Conservation (phyloP, 495 filamentous ascomycete species). For the Articulospora tetracladia region DNA sequence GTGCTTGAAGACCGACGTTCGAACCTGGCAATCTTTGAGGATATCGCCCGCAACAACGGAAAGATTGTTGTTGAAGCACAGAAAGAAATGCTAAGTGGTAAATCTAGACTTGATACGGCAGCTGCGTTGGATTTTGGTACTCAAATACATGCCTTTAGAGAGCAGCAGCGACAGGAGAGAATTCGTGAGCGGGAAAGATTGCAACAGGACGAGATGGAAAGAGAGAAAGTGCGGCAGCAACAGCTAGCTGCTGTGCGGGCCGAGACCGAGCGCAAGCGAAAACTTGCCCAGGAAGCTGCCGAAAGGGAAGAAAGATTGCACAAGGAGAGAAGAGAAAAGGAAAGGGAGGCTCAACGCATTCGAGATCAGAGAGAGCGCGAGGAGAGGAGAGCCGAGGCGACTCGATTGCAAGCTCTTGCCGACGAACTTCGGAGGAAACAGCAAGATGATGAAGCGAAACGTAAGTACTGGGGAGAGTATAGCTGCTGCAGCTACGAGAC, state of each 20-base stretch:
- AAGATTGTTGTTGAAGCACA: neutral
- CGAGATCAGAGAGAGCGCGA: neutral
- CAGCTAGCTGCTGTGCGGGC: neutral
- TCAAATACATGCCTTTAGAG: neutral
- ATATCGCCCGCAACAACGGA: neutral
- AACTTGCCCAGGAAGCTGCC: neutral
- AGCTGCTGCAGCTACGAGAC: neutral
- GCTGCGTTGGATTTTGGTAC: neutral
- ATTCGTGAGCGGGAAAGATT: neutral
- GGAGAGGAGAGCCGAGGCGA: neutral
- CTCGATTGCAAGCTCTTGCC: neutral
- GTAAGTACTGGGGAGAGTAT: neutral
- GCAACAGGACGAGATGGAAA: neutral
- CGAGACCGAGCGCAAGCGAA: neutral
- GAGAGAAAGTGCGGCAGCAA: neutral
- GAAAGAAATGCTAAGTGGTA: neutral
- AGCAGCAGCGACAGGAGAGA: constrained; percentile 1
- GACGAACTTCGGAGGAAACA: neutral
- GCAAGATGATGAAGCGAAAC: neutral
- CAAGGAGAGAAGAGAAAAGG: neutral
- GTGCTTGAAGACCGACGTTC: neutral
- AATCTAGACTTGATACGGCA: neutral
- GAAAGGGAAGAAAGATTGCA: neutral
- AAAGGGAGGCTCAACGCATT: neutral
- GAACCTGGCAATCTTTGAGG: neutral